Percentiles rank a stretch among this genome's conserved stretches.
Evolutionary conservation across 1,284 basidiomycete species (phyloP).

Genomic region (Leccinum pachyderme): DNA sequence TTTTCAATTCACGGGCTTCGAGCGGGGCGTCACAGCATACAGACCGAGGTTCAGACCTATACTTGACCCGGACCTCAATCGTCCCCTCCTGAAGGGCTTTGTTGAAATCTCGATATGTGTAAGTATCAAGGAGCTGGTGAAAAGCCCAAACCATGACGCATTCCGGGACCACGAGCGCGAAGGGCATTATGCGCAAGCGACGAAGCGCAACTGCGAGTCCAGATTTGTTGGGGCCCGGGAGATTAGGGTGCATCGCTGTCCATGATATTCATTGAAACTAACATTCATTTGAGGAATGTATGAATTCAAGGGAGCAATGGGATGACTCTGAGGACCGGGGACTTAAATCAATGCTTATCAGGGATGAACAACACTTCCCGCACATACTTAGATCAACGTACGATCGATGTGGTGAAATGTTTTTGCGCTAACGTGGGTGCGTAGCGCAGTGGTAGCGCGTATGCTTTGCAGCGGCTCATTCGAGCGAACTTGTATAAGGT

Average conservation of each 20-base stretch:
- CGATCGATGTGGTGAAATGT: background rate
- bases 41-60: background rate
- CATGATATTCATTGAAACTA: background rate
- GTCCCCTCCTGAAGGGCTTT: background rate
- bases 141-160: background rate
- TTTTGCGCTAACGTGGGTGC: background rate
- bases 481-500: background rate
- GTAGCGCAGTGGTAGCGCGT: slow-evolving; percentile 1
- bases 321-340: no score
- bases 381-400: no score
- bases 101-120: background rate
- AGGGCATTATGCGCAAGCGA: background rate
- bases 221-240: background rate
- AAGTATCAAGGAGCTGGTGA: background rate
- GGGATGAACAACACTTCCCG: no score
- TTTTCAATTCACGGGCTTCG: background rate
- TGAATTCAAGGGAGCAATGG: background rate
- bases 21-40: background rate
- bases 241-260: background rate
- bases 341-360: no score
- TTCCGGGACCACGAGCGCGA: background rate
- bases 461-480: background rate
- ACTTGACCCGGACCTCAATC: background rate
- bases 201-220: background rate
- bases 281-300: background rate